Evolutionary conservation across 331 rosid genomes (phyloP), one percentile per base, ranked within the genome.

Genomic region (Pyracantha coccinea): DNA sequence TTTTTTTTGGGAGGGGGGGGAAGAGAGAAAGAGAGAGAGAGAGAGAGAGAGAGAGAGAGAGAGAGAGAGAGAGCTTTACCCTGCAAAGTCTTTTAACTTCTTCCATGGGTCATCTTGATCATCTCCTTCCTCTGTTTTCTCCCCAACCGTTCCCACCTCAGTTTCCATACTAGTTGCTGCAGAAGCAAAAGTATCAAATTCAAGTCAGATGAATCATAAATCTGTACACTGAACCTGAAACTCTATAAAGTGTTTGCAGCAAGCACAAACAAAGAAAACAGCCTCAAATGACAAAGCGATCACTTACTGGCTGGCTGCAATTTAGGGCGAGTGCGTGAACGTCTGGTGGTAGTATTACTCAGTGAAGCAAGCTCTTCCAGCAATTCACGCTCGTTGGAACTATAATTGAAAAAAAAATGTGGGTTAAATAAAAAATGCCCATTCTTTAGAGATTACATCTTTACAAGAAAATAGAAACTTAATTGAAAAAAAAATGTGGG

Each of bases 281-380:
- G 41, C 58, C 74, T 60, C 69, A 69, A 62, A 79, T 7, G 67
- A 61, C 28, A 74, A 66, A 44, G 29, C 41, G 71, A 72, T 74
- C 78, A 83, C 93, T 53, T 84, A 94, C 97, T 38, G 35, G 90
- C 75, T 77, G 93, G 78, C 74, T 84, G 89, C 32, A 89, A 32
- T 77, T 69, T 85, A 72, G 89, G 86, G 45, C 82, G 90, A 58
- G 82, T 75, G 81, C 82, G 84, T 75, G 86, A 81, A 13, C 89
- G 96, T 73, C 81, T 80, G 78, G 85, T 71, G 17, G 78, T 64
- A 38, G 69, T 62, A 71, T 75, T 79, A 64, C 52, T 81, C 73
- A 92, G 84, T 59, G 82, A 79, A 77, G 92, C 84, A 75, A 94
- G 93, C 77, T 92, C 91, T 88, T 92, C 91, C 47, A 94, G 99